Base-by-base conservation (phyloP, 495 filamentous ascomycete species). In the Penicillium turbatum region DNA sequence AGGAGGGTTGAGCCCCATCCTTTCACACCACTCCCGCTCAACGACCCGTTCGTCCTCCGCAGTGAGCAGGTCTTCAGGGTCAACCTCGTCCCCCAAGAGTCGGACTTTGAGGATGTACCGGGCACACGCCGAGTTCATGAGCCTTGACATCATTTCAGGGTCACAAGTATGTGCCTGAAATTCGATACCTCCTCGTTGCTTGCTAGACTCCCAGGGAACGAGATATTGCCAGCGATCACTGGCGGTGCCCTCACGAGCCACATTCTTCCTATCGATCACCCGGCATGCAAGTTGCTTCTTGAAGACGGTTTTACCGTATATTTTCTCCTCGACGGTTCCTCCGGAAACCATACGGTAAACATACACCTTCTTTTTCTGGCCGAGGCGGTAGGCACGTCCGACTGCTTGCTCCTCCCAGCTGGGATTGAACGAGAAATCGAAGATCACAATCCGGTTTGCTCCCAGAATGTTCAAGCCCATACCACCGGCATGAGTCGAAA, bases 401-500 rank as follows among this genome's bases (percentile, higher is more conserved):
- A 97, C 81, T 6, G 92, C 92, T 65, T 97, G 92, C 51, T 92
- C 83, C 63, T 97, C 92, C 67, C 83, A 79, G 5, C 79, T 78
- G 0, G 92, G 92, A 47, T 89, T 92, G 67, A 84, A 96, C 42
- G 75, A 74, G 64, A 86, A 89, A 61, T 97, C 92, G 32, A 96
- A 86, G 16, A 97, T 87, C 19, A 97, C 76, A 9, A 96, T 88
- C 6, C 92, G 82, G 66, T 95, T 97, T 0, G 92, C 92, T 5
- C 87, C 86, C 34, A 72, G 75, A 29, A 97, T 83, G 58, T 97
- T 97, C 51, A 97, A 69, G 0, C 91, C 91, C 0, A 89, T 63
- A 1, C 89, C 90, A 13, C 91, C 91, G 16, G 92, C 88, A 49
- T 65, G 79, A 2, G 91, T 96, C 0, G 90, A 95, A 26, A 96